Evolutionary conservation across 139 green algal species (phyloP).

Genomic region (Chlamydomonas eustigma): DNA sequence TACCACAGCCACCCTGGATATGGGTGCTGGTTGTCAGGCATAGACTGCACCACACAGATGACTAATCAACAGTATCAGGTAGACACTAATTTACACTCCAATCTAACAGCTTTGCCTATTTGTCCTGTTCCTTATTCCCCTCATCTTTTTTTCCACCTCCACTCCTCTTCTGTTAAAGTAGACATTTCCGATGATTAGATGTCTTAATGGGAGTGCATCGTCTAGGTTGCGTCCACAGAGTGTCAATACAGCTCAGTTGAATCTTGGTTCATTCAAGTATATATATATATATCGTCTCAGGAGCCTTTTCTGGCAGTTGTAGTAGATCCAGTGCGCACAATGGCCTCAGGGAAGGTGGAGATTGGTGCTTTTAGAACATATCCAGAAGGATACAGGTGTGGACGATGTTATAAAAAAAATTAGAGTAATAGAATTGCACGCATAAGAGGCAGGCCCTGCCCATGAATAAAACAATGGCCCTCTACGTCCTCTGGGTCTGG

Average conservation of each 20-base stretch:
- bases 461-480: too few relatives aligned
- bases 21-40: constrained; percentile 97
- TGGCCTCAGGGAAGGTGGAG: constrained; percentile 93
- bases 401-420: neutral
- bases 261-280: neutral
- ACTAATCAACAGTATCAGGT: constrained; percentile 32
- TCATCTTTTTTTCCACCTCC: too few relatives aligned
- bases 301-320: constrained; percentile 97
- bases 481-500: too few relatives aligned
- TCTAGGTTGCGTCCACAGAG: too few relatives aligned
- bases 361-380: constrained; percentile 85
- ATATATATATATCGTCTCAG: constrained; percentile 46
- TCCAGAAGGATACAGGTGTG: constrained; percentile 35
- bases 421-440: too few relatives aligned
- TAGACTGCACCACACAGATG: constrained; percentile 73
- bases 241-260: too few relatives aligned
- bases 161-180: too few relatives aligned
- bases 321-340: constrained; percentile 94
- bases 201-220: too few relatives aligned
- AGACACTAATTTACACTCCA: neutral
- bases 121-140: too few relatives aligned
- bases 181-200: too few relatives aligned
- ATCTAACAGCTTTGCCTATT: too few relatives aligned
- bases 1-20: constrained; percentile 98
- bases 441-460: too few relatives aligned